These are phyloP conservation scores for Fragaria nilgerrensis DNA, from an alignment of 306 rosid genomes.

Conservation along the genomic window DNA sequence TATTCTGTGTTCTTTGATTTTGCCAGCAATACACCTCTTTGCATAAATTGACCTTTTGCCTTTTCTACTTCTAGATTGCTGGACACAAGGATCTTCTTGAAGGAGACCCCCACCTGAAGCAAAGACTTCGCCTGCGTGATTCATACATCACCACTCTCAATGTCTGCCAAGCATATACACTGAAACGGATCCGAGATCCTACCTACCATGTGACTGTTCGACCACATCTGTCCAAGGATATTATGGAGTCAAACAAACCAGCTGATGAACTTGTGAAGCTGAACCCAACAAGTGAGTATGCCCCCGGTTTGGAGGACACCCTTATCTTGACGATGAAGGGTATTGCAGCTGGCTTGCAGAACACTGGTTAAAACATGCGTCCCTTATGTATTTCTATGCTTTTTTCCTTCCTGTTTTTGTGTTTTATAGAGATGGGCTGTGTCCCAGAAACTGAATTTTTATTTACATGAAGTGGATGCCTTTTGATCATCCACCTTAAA, in stretches of 20 bases:
- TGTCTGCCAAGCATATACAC: constrained; percentile 94
- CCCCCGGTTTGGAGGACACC: constrained; percentile 97
- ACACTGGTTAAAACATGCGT: constrained; percentile 70
- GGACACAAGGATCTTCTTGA: constrained; percentile 95
- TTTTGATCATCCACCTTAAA: constrained; percentile 24
- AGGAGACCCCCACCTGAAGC: constrained; percentile 88
- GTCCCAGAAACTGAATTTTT: constrained; percentile 25
- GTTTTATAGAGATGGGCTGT: constrained; percentile 20
- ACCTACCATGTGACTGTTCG: constrained; percentile 47
- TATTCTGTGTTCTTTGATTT: not conserved
- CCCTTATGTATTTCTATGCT: not conserved
- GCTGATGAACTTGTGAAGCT: constrained; percentile 78
- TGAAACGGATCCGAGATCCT: constrained; percentile 84
- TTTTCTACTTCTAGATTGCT: constrained; percentile 60
- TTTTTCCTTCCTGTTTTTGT: not conserved
- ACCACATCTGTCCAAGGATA: constrained; percentile 68
- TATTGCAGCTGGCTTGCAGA: constrained; percentile 97
- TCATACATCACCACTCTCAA: constrained; percentile 89
- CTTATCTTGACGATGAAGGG: constrained; percentile 99
- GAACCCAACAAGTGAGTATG: constrained; percentile 90
- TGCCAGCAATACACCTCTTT: not conserved
- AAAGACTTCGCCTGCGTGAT: constrained; percentile 85
- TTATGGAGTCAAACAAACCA: constrained; percentile 52
- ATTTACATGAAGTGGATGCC: constrained; percentile 33
- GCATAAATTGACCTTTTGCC: not conserved